Percentiles rank a stretch among this genome's conserved stretches.
Evolutionary conservation across 345 rosid species (phyloP).

Genomic region (Melaleuca alternifolia): DNA sequence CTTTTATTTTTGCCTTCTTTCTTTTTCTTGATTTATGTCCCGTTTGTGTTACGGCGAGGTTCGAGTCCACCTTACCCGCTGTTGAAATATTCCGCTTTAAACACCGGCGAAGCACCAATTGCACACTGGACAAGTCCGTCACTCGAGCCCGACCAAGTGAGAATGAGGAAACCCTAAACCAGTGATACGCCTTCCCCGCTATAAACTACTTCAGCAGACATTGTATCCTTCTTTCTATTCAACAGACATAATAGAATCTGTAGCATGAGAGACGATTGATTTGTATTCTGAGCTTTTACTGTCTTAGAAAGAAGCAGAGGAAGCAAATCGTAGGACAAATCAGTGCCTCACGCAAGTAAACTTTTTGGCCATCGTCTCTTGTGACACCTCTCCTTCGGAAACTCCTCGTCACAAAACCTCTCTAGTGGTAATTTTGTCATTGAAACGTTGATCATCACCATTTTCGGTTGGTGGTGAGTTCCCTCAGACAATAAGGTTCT

Average conservation of each 20-base stretch:
- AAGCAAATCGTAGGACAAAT: not conserved
- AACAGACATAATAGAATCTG: not conserved
- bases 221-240: not conserved
- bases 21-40: too few species aligned
- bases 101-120: too few species aligned
- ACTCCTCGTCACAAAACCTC: not conserved
- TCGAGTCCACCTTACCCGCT: too few species aligned
- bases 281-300: not conserved
- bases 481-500: not conserved
- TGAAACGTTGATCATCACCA: not conserved
- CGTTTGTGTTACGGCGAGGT: too few species aligned
- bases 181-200: not conserved
- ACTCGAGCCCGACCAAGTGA: too few species aligned
- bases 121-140: too few species aligned
- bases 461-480: not conserved
- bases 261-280: not conserved
- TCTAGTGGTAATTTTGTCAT: not conserved
- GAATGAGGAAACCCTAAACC: too few species aligned
- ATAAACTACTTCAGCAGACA: not conserved
- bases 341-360: not conserved
- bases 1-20: too few species aligned
- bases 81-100: too few species aligned
- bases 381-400: not conserved
- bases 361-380: not conserved
- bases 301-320: not conserved